Evolutionary conservation across 2,329 filamentous ascomycete species (phyloP), one percentile per base, ranked within the genome.

Genomic region (Hypocrella siamensis): DNA sequence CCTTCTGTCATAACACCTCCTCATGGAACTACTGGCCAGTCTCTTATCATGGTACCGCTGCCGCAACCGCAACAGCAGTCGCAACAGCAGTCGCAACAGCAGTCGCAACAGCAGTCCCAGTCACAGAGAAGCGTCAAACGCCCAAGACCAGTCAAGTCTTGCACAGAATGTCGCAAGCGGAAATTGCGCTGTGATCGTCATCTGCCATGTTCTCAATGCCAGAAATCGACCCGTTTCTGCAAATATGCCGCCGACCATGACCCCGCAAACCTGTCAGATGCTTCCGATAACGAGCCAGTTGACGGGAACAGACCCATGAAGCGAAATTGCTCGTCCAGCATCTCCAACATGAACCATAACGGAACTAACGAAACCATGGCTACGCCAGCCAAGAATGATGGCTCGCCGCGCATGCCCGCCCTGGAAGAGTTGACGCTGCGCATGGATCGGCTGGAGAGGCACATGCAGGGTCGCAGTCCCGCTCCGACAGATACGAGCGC

Each of bases 121-220:
- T 54, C 50, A n/a, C 46, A 54, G 30, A 55, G 60, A 31, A 65
- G 61, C 39, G 64, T 69, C 31, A 69, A 69, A 43, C 56, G 66
- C 19, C 63, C 65, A 3, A 52, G 66, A 6, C 66, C 66, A 3
- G 66, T 69, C 38, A 70, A 70, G 44, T 68, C 64, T 4, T 70
- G 66, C 44, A 63, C 62, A 35, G 63, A 67, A 41, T 70, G 69
- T 42, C 58, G 69, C 33, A 70, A 70, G 45, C 59, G 69, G 42
- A 73, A 70, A 46, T 50, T 70, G 5, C 58, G 60, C 36, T 74
- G 69, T 47, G 67, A 73, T 45, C 60, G 69, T 28, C 53, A 60
- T n/a, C 54, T 58, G 27, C 66, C 67, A 4, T 74, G 69, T 42
- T 65, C 64, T 5, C 67, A 72, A 45, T 74, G 69, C 44, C 63